Conservation (phyloP, 768 basidiomycete species). For the Chalciporus chontae region DNA sequence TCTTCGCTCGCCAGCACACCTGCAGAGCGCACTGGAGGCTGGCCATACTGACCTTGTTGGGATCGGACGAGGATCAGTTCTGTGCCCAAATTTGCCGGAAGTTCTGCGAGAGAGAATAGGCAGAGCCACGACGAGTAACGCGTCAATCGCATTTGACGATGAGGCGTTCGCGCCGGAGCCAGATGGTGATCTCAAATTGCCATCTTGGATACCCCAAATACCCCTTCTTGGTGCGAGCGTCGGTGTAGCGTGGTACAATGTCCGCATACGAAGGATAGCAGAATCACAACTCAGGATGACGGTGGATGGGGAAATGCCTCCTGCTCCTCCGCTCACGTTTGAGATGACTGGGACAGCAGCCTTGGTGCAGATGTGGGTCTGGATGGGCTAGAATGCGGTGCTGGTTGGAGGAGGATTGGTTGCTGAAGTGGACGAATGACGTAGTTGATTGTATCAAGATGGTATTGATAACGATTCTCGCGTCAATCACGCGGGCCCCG, state of each 20-base stretch:
- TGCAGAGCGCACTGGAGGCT: slow-evolving; percentile 49
- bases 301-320: neutral
- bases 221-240: slow-evolving; percentile 64
- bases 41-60: slow-evolving; percentile 73
- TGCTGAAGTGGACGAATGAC: neutral
- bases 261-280: slow-evolving; percentile 54
- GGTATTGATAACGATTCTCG: too few species aligned
- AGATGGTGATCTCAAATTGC: slow-evolving; percentile 17
- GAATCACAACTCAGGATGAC: slow-evolving; percentile 5
- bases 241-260: slow-evolving; percentile 62
- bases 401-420: neutral
- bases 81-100: slow-evolving; percentile 58
- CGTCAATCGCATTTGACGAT: slow-evolving; percentile 19
- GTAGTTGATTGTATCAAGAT: too few species aligned
- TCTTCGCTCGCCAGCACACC: slow-evolving; percentile 54
- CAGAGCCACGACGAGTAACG: slow-evolving; percentile 1
- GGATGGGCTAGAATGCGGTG: slow-evolving; percentile 25
- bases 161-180: slow-evolving; percentile 41
- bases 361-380: slow-evolving; percentile 47
- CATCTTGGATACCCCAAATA: slow-evolving; percentile 40
- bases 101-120: slow-evolving; percentile 26
- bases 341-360: slow-evolving; percentile 34
- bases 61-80: slow-evolving; percentile 63
- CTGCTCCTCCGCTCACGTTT: slow-evolving; percentile 19
- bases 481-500: too few species aligned